phyloP scores from a whole-genome alignment of 2,329 filamentous ascomycete genomes.

The Seiridium unicorne region DNA sequence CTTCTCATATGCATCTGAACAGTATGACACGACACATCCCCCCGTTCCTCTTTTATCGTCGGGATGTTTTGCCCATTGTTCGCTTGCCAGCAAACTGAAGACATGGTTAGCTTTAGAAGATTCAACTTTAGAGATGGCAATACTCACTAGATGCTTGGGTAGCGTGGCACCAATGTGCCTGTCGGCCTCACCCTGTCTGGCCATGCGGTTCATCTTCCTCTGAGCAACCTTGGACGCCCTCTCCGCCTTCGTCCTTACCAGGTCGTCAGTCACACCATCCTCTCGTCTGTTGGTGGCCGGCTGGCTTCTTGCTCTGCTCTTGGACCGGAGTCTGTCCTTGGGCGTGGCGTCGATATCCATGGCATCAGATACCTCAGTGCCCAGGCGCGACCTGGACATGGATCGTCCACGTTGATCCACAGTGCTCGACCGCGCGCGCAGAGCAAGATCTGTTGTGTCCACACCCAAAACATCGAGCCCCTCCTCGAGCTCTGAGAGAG shows the following conservation, averaged over 20 bases:
- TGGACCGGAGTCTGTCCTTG: constrained; percentile 64
- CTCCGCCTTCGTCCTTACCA: constrained; percentile 74
- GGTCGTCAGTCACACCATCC: constrained; percentile 72
- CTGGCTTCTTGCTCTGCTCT: constrained; percentile 67
- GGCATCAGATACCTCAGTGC: constrained; percentile 62
- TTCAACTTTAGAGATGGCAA: too few relatives aligned
- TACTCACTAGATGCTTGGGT: constrained; percentile 86
- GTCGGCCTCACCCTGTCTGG: constrained; percentile 94
- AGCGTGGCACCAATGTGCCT: constrained; percentile 79
- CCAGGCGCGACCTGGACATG: constrained; percentile 58
- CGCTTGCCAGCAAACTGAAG: constrained; percentile 12
- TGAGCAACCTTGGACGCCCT: constrained; percentile 84
- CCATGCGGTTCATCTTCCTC: constrained; percentile 99
- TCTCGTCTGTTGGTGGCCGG: constrained; percentile 66
- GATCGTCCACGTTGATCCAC: constrained; percentile 67
- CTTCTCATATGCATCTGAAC: constrained; percentile 1
- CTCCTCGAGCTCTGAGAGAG: constrained; percentile 81
- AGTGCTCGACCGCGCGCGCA: constrained; percentile 69
- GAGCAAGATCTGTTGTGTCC: constrained; percentile 73
- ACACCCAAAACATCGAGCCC: constrained; percentile 83
- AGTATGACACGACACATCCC: neutral
- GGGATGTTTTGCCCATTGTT: constrained; percentile 11
- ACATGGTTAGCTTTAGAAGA: neutral
- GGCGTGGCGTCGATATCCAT: constrained; percentile 71
- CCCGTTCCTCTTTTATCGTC: constrained; percentile 6